Conservation (phyloP, 2,329 filamentous ascomycete genomes). For the Didymella sp. region DNA sequence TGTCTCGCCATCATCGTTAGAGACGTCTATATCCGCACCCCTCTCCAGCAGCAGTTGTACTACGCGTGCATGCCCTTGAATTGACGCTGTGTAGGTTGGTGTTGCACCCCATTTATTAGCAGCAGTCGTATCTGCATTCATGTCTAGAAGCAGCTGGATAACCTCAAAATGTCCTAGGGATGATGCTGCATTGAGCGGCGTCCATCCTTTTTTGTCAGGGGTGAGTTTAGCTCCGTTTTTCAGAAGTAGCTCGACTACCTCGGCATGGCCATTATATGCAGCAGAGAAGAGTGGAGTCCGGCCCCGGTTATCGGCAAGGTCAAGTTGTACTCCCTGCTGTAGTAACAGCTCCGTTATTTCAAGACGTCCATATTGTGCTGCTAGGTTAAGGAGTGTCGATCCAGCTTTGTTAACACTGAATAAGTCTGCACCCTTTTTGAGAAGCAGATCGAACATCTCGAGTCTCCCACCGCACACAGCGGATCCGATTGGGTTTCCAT, state of each 20-base stretch:
- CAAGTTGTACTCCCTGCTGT: neutral
- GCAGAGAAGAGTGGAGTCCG: neutral
- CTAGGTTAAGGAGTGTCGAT: neutral
- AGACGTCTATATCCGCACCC: too few species aligned
- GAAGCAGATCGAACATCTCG: neutral
- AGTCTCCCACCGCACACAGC: neutral
- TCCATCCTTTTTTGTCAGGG: neutral
- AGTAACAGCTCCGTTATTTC: neutral
- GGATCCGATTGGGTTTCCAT: neutral
- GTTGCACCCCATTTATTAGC: too few species aligned
- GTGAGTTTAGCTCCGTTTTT: neutral
- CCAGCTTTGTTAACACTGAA: neutral
- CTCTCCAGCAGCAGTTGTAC: too few species aligned
- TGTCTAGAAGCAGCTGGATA: too few species aligned
- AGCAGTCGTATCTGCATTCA: too few species aligned
- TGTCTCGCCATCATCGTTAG: too few species aligned
- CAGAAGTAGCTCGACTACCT: constrained; percentile 5
- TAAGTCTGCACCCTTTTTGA: neutral
- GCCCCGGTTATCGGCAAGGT: neutral
- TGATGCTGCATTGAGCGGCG: neutral
- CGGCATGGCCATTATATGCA: neutral
- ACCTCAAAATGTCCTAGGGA: too few species aligned
- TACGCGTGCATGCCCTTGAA: too few species aligned
- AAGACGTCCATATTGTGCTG: neutral
- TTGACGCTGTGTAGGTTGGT: too few species aligned